A percentile compares a stretch with the other conserved stretches of the same genome.
Evolutionary conservation across 768 basidiomycete species (phyloP).

Genomic region (Brasilioporus rufonigricans): DNA sequence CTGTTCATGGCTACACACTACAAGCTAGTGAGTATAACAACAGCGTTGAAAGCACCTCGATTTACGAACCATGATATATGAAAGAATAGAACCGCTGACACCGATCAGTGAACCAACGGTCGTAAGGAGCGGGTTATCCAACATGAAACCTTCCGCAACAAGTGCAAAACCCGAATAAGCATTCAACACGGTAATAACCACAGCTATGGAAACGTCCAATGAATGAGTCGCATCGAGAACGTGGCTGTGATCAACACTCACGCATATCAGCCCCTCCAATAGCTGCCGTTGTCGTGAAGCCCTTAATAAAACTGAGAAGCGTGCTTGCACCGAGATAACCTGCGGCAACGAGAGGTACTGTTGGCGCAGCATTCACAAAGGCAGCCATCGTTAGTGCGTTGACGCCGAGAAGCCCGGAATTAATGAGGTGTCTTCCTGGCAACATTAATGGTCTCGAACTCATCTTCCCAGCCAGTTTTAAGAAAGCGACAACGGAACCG

Average conservation of each 20-base stretch:
- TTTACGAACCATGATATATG: constrained; percentile 81
- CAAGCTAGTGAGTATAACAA: constrained; percentile 6
- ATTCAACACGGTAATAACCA: constrained; percentile 88
- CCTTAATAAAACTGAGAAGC: constrained; percentile 78
- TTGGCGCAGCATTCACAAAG: constrained; percentile 67
- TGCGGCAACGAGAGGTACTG: constrained; percentile 73
- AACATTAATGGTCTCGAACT: constrained; percentile 68
- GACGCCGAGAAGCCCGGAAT: constrained; percentile 64
- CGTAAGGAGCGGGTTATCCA: constrained; percentile 81
- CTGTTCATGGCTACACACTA: constrained; percentile 94
- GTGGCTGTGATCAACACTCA: constrained; percentile 36
- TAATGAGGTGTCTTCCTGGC: constrained; percentile 77
- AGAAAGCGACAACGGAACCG: constrained; percentile 85
- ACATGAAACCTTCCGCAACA: constrained; percentile 91
- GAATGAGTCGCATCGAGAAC: constrained; percentile 3
- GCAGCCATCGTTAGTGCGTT: constrained; percentile 75
- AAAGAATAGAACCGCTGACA: constrained; percentile 87
- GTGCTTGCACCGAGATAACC: constrained; percentile 75
- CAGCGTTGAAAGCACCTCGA: neutral
- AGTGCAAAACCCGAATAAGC: constrained; percentile 91
- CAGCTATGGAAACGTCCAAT: constrained; percentile 46
- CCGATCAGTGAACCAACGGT: constrained; percentile 86
- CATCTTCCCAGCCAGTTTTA: constrained; percentile 84
- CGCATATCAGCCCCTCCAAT: constrained; percentile 95
- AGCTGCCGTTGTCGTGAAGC: constrained; percentile 86